Evolutionary conservation across 805 yeast species (phyloP), one percentile per base, ranked within the genome.

Genomic region (Lachancea lanzarotensis): DNA sequence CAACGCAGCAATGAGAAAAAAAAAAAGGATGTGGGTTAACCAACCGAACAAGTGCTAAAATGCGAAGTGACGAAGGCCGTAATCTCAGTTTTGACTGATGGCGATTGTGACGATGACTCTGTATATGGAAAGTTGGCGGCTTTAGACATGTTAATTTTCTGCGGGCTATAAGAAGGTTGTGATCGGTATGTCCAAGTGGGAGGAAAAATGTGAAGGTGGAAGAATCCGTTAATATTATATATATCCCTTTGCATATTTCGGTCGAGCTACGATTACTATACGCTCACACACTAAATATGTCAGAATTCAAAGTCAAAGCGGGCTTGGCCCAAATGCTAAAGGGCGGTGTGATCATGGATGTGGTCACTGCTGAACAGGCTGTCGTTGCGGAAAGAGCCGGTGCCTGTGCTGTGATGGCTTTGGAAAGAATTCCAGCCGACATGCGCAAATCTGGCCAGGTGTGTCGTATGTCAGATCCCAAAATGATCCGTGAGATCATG

Each of bases 321-420:
- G 93, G 91, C 12, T 71, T 85, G 62, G 93, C 95, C 48, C 89
- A 84, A 65, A 85, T 84, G 93, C 73, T 85, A 49, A 85, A 84
- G 60, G 90, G 86, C 45, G 84, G 85, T 48, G 86, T 80, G 41
- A 78, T 78, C 51, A 77, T 78, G 84, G 84, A 78, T 47, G 93
- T 84, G 32, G 87, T 84, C 47, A 83, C 73, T 47, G 81, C 82
- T 30, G 93, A 85, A 57, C 93, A 85, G 67, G 95, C 95, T 18
- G 63, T 71, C 36, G 76, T 85, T 42, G 95, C 95, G 19, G 91
- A 85, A 63, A 71, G 68, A 44, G 91, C 95, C 3, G 95, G 95
- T 48, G 95, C 95, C 12, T 82, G 86, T 67, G 91, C 95, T 12
- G 95, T 85, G 18, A 85, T 85, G 95, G 95, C 95, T 3, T 71